Conservation (phyloP, 768 basidiomycete species). For the Suillus americanus region DNA sequence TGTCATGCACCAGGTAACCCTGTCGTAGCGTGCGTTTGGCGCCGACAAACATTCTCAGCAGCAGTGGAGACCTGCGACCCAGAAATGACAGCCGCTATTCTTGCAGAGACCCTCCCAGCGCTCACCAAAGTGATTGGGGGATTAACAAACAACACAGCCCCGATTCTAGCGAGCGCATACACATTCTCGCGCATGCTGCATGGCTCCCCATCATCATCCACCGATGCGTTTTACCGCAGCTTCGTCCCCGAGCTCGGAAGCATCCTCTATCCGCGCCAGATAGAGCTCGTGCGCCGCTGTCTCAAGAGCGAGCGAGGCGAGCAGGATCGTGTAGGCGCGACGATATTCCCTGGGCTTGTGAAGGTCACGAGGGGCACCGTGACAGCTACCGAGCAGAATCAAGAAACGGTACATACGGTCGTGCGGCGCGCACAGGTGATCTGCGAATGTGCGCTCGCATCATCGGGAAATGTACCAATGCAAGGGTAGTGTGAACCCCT, state of each 20-base stretch:
- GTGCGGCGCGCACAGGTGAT: conserved; percentile 85
- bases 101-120: conserved; percentile 69
- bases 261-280: conserved; percentile 70
- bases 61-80: conserved; percentile 77
- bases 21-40: conserved; percentile 88
- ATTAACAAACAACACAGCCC: conserved; percentile 42
- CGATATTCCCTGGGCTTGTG: conserved; percentile 85
- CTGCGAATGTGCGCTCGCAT: conserved; percentile 75
- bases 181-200: conserved; percentile 87
- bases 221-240: conserved; percentile 80
- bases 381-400: conserved; percentile 34
- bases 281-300: conserved; percentile 85
- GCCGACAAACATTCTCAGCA: conserved; percentile 86
- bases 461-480: conserved; percentile 7
- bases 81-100: conserved; percentile 65
- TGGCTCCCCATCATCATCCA: conserved; percentile 50
- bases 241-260: conserved; percentile 84
- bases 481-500: neutral
- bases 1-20: conserved; percentile 60
- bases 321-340: conserved; percentile 73
- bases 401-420: conserved; percentile 64
- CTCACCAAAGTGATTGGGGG: conserved; percentile 54
- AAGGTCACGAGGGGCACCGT: conserved; percentile 59
- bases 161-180: conserved; percentile 73
- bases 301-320: conserved; percentile 74